Evolutionary conservation across 306 rosid genomes (phyloP).

Genomic region (Cucurbita argyrosperma): DNA sequence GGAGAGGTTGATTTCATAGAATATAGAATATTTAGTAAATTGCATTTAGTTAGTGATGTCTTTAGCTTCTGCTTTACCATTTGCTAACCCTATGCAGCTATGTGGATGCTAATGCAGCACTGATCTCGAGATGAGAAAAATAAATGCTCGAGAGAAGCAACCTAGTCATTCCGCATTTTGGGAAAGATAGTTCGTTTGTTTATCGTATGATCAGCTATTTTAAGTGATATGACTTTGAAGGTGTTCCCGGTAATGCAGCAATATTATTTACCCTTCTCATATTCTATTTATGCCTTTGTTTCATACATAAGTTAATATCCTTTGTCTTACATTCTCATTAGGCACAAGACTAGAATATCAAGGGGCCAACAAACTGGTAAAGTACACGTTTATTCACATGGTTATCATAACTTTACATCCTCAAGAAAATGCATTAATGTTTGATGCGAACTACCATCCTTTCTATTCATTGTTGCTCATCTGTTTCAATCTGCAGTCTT

Average conservation of each 20-base stretch:
- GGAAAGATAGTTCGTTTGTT: constrained; percentile 71
- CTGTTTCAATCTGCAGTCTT: not conserved
- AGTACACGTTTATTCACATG: not conserved
- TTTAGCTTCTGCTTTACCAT: not conserved
- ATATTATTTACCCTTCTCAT: not conserved
- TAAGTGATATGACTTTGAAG: not conserved
- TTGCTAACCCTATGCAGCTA: not conserved
- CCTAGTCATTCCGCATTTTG: constrained; percentile 56
- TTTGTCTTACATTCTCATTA: not conserved
- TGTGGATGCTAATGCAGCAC: constrained; percentile 34
- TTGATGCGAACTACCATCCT: not conserved
- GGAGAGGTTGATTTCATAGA: constrained; percentile 38
- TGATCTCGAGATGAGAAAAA: constrained; percentile 73
- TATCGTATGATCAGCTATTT: constrained; percentile 26
- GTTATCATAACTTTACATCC: not conserved
- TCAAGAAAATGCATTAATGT: not conserved
- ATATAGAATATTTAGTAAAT: not conserved
- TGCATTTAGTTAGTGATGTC: not conserved
- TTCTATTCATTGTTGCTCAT: not conserved
- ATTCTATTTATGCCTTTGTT: not conserved
- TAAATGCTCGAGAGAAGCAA: constrained; percentile 66
- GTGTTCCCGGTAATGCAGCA: not conserved
- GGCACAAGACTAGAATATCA: not conserved
- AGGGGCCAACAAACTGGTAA: not conserved
- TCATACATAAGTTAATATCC: not conserved